Evolutionary conservation across 305 asterid species (phyloP).

Genomic region (Monarda citriodora): DNA sequence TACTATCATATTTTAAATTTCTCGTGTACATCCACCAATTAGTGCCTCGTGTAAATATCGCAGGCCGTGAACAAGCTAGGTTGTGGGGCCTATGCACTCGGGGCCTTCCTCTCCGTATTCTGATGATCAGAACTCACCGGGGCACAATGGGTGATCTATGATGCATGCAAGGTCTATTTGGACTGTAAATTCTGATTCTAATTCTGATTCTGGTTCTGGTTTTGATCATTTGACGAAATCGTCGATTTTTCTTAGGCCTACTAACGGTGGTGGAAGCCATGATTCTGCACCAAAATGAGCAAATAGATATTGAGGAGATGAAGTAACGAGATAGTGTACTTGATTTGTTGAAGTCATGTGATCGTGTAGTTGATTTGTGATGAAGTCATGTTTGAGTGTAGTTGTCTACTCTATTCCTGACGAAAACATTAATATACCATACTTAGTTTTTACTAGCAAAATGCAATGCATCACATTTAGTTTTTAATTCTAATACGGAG

Average conservation of each 20-base stretch:
- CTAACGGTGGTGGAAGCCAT: slow-evolving; percentile 72
- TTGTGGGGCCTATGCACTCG: slow-evolving; percentile 80
- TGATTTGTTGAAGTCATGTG: neutral
- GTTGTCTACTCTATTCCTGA: no score
- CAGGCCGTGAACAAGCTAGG: slow-evolving; percentile 71
- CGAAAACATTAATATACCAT: no score
- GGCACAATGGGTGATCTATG: slow-evolving; percentile 91
- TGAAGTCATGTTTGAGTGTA: no score
- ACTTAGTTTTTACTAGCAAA: no score
- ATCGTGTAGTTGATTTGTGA: no score
- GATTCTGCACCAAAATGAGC: slow-evolving; percentile 51
- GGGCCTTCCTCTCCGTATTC: slow-evolving; percentile 93
- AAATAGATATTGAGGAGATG: neutral
- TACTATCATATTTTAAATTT: neutral
- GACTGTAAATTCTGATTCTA: slow-evolving; percentile 62
- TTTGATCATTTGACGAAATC: neutral
- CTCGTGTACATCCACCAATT: neutral
- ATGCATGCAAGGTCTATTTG: slow-evolving; percentile 88
- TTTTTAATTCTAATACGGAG: no score
- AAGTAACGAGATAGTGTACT: neutral
- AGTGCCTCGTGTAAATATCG: neutral
- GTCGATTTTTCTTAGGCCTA: slow-evolving; percentile 52
- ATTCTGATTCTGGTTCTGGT: neutral
- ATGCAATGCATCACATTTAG: no score
- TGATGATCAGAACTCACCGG: slow-evolving; percentile 92